phyloP scores from a whole-genome alignment of 2,329 filamentous ascomycete genomes.

The Metarhizium rileyi region DNA sequence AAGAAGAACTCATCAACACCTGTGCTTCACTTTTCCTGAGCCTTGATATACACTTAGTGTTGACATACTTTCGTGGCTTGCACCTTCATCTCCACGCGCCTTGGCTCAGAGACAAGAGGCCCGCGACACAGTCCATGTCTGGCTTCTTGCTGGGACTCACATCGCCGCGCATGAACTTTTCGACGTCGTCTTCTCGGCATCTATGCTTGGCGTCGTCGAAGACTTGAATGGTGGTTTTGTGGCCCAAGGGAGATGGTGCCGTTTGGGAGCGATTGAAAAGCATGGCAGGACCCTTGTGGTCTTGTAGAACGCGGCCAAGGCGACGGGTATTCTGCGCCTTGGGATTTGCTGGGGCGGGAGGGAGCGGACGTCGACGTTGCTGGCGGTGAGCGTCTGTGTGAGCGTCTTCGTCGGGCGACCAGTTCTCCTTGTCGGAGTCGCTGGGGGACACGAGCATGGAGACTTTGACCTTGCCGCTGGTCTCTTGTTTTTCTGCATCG shows the following conservation, averaged over 20 bases:
- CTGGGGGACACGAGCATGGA: conserved; percentile 28
- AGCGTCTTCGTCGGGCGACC: conserved; percentile 46
- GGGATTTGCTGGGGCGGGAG: conserved; percentile 18
- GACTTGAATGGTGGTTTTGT: conserved; percentile 33
- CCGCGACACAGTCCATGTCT: conserved; percentile 82
- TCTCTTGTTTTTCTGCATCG: conserved; percentile 18
- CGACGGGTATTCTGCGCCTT: conserved; percentile 29
- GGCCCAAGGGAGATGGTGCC: conserved; percentile 25
- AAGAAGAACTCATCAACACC: not conserved
- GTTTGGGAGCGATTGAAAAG: conserved; percentile 31
- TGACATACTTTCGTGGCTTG: not conserved
- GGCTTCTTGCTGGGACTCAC: conserved; percentile 62
- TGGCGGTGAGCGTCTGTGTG: conserved; percentile 9
- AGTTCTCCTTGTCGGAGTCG: conserved; percentile 96
- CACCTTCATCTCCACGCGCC: conserved; percentile 68
- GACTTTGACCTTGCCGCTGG: conserved; percentile 26
- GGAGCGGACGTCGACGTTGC: conserved; percentile 25
- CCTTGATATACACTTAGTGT: not conserved
- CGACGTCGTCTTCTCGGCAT: conserved; percentile 48
- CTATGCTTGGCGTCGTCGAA: conserved; percentile 37
- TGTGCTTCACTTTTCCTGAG: not conserved
- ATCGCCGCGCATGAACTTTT: conserved; percentile 61
- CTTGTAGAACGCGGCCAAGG: conserved; percentile 30
- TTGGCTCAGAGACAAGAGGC: conserved; percentile 79
- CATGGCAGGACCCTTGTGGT: conserved; percentile 24